Evolutionary conservation across 1,284 basidiomycete genomes (phyloP), one percentile per base, ranked within the genome.

Genomic region (Ceratobasidium sp.): DNA sequence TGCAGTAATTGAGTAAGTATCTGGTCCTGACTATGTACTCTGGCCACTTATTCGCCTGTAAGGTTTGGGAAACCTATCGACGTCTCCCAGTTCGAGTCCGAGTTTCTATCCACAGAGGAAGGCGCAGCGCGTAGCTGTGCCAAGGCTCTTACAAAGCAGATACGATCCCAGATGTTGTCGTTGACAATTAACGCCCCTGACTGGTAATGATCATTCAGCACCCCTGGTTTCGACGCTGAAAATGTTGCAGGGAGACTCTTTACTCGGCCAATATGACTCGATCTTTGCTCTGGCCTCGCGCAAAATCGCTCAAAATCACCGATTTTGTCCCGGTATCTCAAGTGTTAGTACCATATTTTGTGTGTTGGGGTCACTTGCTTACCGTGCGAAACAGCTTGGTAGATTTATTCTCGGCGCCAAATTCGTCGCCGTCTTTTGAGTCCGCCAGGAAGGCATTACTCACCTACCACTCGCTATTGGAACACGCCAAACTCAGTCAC

Each of bases 151-250:
- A 97, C 96, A 19, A 87, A 87, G 74, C 83, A 85, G 41, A 90
- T 98, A 72, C 90, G 93, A 81, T 81, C 81, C 11, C 89, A 90
- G 78, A 84, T 98, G 77, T 82, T 90, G 46, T 88, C 90, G 79
- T 84, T 90, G 61, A 98, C 93, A 1, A 88, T 98, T 77, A 98
- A 98, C 81, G 93, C 94, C 9, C 91, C 93, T 34, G 93, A 98
- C 81, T 98, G 96, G 96, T 94, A 80, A 77, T 87, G 46, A 22
- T 31, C 13, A 61, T 22, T 48, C 8, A 56, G 27, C n/a, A 37
- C 19, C 4, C 58, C 59, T 39, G 4, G 2, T 29, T 63, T 29
- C n/a, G 16, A 39, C 19, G 43, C 31, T 74, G 16, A 72, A 64
- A 14, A 29, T 61, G 49, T 58, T 46, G 53, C 78, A 96, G 94